These are phyloP conservation scores for Globisporangium heterothallicum DNA, from an alignment of 352 stramenopile genomes.

Conservation along the genomic window DNA sequence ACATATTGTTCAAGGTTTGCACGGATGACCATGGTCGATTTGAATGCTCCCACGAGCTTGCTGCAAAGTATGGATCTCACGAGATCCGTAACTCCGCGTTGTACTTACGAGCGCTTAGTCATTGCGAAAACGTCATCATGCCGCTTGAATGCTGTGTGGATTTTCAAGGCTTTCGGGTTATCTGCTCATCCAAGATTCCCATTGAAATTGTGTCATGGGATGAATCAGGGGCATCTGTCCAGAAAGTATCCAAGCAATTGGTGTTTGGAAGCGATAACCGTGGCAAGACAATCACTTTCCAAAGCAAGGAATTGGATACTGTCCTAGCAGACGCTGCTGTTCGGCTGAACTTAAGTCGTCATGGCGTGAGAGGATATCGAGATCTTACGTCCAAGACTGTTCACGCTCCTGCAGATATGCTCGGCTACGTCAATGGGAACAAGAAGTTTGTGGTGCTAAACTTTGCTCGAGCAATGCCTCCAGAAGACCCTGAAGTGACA, in stretches of 20 bases:
- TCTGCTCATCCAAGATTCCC: conserved; percentile 82
- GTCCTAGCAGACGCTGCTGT: conserved; percentile 50
- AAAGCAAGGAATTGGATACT: conserved; percentile 75
- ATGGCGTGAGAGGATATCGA: conserved; percentile 80
- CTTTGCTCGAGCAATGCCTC: conserved; percentile 83
- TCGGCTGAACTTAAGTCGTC: conserved; percentile 79
- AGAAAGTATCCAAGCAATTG: conserved; percentile 70
- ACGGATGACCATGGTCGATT: conserved; percentile 89
- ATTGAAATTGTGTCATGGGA: conserved; percentile 70
- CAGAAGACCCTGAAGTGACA: conserved; percentile 81
- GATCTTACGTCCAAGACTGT: conserved; percentile 84
- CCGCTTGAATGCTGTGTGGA: conserved; percentile 84
- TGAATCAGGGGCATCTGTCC: conserved; percentile 45
- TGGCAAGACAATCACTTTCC: conserved; percentile 72
- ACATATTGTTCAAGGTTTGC: conserved; percentile 88
- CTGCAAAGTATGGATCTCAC: conserved; percentile 80
- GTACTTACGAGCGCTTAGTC: conserved; percentile 49
- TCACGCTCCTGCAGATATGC: conserved; percentile 73
- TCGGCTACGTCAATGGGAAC: conserved; percentile 58
- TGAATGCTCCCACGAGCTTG: conserved; percentile 84
- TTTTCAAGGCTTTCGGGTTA: conserved; percentile 83
- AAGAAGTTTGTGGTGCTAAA: conserved; percentile 73
- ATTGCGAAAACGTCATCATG: conserved; percentile 38
- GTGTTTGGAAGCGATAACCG: conserved; percentile 83
- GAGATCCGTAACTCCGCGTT: conserved; percentile 79